These are phyloP conservation scores for Colletotrichum brevisporum DNA, from an alignment of 2,329 filamentous ascomycete genomes.

Conservation along the genomic window DNA sequence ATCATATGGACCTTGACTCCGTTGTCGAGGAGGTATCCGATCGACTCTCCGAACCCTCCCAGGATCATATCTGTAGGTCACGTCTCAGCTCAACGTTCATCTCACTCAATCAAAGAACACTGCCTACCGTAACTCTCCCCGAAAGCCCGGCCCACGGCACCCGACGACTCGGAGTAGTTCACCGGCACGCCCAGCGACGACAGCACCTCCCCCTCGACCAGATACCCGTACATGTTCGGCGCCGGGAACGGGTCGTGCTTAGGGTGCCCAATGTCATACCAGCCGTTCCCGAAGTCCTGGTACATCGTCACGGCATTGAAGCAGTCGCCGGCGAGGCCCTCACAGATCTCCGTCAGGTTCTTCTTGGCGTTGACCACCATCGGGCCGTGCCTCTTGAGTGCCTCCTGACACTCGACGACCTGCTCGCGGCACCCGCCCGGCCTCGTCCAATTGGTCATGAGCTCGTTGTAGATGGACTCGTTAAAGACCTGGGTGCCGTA, in stretches of 20 bases:
- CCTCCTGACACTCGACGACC: conserved; percentile 66
- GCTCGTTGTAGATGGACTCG: conserved; percentile 46
- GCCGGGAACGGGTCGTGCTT: conserved; percentile 42
- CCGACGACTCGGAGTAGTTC: conserved; percentile 59
- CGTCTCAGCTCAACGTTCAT: conserved; percentile 17
- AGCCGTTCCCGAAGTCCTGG: conserved; percentile 35
- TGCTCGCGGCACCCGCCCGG: conserved; percentile 66
- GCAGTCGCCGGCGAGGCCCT: conserved; percentile 43
- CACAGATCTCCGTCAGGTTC: conserved; percentile 24
- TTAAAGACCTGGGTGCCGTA: conserved; percentile 73
- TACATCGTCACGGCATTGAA: conserved; percentile 39
- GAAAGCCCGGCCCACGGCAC: conserved; percentile 35
- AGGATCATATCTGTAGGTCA: conserved; percentile 49
- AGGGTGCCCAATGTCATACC: conserved; percentile 43
- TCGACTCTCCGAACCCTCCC: conserved; percentile 57
- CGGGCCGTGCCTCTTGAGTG: conserved; percentile 46
- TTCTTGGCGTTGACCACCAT: conserved; percentile 42
- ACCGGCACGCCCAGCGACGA: conserved; percentile 73
- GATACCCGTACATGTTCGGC: conserved; percentile 38
- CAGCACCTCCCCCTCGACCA: conserved; percentile 57
- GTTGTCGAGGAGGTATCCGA: conserved; percentile 58
- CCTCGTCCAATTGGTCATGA: conserved; percentile 52
- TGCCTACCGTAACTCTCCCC: conserved; percentile 17
- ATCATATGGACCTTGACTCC: conserved; percentile 74
- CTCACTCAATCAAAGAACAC: not conserved